Evolutionary conservation across 140 eudicot genomes (phyloP).

Genomic region (Stevia rebaudiana): DNA sequence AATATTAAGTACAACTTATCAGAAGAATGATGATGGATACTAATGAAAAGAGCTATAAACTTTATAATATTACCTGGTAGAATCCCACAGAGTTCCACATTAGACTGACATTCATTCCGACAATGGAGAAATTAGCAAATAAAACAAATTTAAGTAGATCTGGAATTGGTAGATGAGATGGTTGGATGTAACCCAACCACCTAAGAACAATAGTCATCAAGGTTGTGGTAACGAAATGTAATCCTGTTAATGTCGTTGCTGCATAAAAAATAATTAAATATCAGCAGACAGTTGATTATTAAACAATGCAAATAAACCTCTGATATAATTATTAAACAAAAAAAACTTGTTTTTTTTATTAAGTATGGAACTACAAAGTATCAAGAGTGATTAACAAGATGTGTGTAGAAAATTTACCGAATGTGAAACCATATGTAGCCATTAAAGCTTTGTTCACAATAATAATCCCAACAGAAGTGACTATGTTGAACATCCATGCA

Average conservation of each 20-base stretch:
- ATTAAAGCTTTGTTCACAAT: conserved; percentile 74
- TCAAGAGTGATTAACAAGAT: neutral
- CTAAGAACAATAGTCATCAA: conserved; percentile 71
- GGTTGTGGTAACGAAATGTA: conserved; percentile 84
- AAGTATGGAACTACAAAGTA: neutral
- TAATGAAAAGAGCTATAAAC: neutral
- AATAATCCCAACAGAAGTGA: conserved; percentile 81
- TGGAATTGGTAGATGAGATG: conserved; percentile 62
- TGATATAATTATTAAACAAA: neutral
- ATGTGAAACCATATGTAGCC: conserved; percentile 72
- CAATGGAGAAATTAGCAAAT: conserved; percentile 86
- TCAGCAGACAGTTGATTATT: neutral
- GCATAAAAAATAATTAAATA: conserved; percentile 29
- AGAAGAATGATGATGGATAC: neutral
- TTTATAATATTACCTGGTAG: conserved; percentile 56
- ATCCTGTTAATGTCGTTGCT: conserved; percentile 93
- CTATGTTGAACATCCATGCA: conserved; percentile 74
- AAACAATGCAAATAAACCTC: neutral
- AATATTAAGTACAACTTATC: neutral
- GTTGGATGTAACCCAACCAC: conserved; percentile 75
- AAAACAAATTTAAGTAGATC: conserved; percentile 70
- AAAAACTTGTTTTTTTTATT: too few species aligned
- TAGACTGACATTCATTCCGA: conserved; percentile 93
- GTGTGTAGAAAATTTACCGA: conserved; percentile 40
- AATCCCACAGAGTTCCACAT: conserved; percentile 99